A percentile compares a stretch with the other conserved stretches of the same genome.
Conservation (phyloP, 495 filamentous ascomycete species). For the Echria macrotheca region DNA sequence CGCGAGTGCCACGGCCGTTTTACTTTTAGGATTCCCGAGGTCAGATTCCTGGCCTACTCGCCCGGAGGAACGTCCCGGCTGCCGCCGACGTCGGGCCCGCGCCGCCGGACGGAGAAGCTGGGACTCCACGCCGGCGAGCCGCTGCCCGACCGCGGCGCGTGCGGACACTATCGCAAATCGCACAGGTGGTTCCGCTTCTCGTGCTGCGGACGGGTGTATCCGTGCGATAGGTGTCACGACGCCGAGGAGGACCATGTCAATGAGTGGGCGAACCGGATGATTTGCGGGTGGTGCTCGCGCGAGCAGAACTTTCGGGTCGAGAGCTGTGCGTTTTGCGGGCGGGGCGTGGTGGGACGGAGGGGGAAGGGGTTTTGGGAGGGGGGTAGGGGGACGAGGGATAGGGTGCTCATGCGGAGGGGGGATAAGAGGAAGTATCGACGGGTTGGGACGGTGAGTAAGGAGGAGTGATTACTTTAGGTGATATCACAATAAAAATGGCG, state of each 20-base stretch:
- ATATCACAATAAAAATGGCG: neutral
- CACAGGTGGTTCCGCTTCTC: conserved; percentile 81
- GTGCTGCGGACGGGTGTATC: conserved; percentile 55
- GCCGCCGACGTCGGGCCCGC: conserved; percentile 39
- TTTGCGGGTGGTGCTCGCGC: conserved; percentile 76
- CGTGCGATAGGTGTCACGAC: conserved; percentile 86
- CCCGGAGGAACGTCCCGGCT: conserved; percentile 41
- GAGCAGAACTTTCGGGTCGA: conserved; percentile 82
- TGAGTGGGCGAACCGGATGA: conserved; percentile 85
- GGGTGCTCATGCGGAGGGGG: conserved; percentile 63
- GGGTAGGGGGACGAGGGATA: conserved; percentile 77
- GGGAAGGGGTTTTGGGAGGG: conserved; percentile 89
- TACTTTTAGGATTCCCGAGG: conserved; percentile 73
- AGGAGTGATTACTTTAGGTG: too few relatives aligned
- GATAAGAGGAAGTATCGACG: conserved; percentile 69
- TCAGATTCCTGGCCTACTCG: conserved; percentile 73
- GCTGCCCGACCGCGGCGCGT: conserved; percentile 68
- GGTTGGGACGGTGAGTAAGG: conserved; percentile 27
- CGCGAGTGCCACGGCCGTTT: conserved; percentile 79
- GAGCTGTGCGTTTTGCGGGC: conserved; percentile 71
- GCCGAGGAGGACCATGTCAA: conserved; percentile 62
- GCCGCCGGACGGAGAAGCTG: conserved; percentile 63
- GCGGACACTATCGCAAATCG: conserved; percentile 71
- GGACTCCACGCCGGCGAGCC: conserved; percentile 76
- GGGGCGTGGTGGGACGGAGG: conserved; percentile 57